Base-by-base conservation (phyloP, 2,329 filamentous ascomycete genomes). In the Penicillium sp. region DNA sequence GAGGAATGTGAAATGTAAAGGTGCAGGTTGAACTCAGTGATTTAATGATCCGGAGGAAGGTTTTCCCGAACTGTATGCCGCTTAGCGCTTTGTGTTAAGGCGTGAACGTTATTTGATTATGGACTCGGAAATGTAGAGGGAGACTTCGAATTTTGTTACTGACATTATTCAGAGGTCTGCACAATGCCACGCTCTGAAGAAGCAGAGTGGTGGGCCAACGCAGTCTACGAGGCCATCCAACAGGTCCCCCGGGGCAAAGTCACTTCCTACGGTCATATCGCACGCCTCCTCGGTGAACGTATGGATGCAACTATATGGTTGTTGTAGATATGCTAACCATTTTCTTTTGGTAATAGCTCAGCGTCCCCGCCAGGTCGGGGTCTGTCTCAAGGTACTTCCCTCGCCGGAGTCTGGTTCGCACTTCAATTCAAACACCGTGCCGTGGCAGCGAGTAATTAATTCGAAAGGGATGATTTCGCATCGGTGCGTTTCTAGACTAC, bases 361-460 rank as follows among this genome's bases (percentile, higher is more conserved):
- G 70, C 81, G 89, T 2, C 86, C 88, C 1, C 85, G 93, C 57
- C 93, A 97, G 77, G 93, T 97, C 7, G 93, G 93, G 53, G 82
- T 94, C 47, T 96, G 90, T 74, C 83, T 97, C 27, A 97, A 96
- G 73, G 88, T 96, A 71, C 85, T 97, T 13, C 85, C 92, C 1
- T 61, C 84, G 57, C 67, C 78, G 0, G 73, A 77, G 0, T 76
- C 73, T 36, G 75, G 75, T 44, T 73, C 76, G 53, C 73, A 78
- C 57, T 96, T 89, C 77, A 88, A 96, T 73, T 80, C 83, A 58
- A 80, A 79, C 25, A 97, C 89, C 63, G 93, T 97, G 4, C 93
- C 93, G 0, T 97, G 93, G 93, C 93, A 97, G 79, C 82, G 94
- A 57, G 90, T 97, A 59, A 89, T 97, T 71, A 96, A 93, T 73